Evolutionary conservation across 352 stramenopile species (phyloP).

Genomic region (Hyaloperonospora arabidopsidis): DNA sequence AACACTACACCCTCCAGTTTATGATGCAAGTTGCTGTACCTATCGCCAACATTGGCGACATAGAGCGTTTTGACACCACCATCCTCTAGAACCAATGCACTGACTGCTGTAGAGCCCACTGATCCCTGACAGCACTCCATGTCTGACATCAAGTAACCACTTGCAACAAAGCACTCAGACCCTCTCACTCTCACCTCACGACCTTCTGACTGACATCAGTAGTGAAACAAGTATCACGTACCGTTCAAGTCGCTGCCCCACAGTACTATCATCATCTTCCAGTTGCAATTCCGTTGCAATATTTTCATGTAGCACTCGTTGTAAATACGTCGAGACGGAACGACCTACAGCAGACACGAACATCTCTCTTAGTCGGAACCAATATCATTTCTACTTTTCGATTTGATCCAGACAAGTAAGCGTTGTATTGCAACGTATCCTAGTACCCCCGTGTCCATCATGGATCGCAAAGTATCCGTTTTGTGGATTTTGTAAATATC

Average conservation of each 20-base stretch:
- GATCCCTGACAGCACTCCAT: conserved; percentile 59
- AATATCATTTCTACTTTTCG: no score
- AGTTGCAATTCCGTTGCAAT: conserved; percentile 44
- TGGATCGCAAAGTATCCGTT: conserved; percentile 77
- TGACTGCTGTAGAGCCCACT: conserved; percentile 55
- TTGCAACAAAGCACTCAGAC: conserved; percentile 18
- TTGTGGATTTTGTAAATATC: conserved; percentile 38
- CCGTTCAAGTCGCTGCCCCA: conserved; percentile 58
- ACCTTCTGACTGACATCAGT: neutral
- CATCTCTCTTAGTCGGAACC: neutral
- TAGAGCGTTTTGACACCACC: conserved; percentile 37
- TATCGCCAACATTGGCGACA: conserved; percentile 68
- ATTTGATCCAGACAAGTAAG: no score
- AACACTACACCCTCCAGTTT: neutral
- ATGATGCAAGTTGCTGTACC: conserved; percentile 24
- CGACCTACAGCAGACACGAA: conserved; percentile 27
- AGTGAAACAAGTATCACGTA: conserved; percentile 11
- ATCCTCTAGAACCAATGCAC: conserved; percentile 43
- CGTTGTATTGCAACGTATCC: neutral
- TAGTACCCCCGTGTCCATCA: conserved; percentile 66
- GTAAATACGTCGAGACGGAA: conserved; percentile 60
- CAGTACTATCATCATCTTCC: conserved; percentile 28
- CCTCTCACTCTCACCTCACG: neutral
- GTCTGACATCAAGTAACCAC: conserved; percentile 70
- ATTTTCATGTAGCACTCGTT: conserved; percentile 58